Evolutionary conservation across 129 eudicot genomes (phyloP), one percentile per base, ranked within the genome.

Genomic region (Flaveria brownii): DNA sequence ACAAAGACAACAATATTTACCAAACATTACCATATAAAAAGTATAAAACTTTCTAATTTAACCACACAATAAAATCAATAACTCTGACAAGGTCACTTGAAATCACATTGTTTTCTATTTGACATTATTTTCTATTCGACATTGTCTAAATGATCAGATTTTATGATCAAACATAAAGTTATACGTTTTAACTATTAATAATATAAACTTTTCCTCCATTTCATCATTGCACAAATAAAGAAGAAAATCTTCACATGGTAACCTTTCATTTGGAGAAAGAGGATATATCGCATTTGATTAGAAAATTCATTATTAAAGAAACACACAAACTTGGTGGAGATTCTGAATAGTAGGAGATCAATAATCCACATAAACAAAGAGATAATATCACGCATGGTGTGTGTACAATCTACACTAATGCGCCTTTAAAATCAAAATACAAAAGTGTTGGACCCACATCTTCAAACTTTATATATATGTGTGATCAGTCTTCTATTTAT

Each of bases 211-310:
- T 33, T 33, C 39, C 6, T 33, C 39, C 6, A 3, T 33, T 28
- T 28, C 33, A 28, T 28, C 33, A 26, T 28, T 28, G 33, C 4
- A 33, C 39, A 33, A 15, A 3, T 49, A 15, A 52, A 5, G 15
- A 1, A 72, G 10, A 72, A 56, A 39, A 72, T 39, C 20, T 18
- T 39, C 22, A 63, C 68, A 41, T 74, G 71, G 62, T 78, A 70
- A 28, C n/a, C 42, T 75, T 28, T 54, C 62, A 74, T 30, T 60
- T 16, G 62, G 15, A 70, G 78, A 60, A 63, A 75, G 84, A 71
- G 87, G 76, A 74, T 71, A 60, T 80, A 82, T 41, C 84, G 80
- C 87, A 49, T 63, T 47, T 71, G 22, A 82, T 64, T 84, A 62
- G 51, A 62, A 57, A 43, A 55, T 30, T 75, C 81, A 70, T 63